These are phyloP conservation scores for Syzygium grande DNA, from an alignment of 345 rosid genomes.

Conservation along the genomic window DNA sequence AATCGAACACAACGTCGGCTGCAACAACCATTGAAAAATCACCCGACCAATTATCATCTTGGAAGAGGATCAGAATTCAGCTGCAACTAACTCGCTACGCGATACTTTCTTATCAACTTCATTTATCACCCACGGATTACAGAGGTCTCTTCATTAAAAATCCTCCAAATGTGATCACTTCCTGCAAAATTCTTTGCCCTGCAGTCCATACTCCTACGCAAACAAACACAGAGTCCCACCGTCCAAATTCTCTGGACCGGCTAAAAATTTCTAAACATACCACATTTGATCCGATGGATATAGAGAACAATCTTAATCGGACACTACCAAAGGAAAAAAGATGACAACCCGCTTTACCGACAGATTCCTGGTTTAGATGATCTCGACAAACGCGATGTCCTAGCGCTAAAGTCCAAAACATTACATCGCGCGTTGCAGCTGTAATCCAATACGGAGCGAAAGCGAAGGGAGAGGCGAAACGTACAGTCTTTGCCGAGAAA, in stretches of 20 bases:
- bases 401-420: neutral
- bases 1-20: conserved; percentile 87
- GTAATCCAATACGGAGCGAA: neutral
- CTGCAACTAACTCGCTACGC: neutral
- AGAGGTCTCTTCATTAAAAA: neutral
- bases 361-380: neutral
- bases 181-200: neutral
- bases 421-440: neutral
- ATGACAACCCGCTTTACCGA: neutral
- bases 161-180: neutral
- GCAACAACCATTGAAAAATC: neutral
- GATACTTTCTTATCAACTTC: neutral
- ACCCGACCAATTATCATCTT: neutral
- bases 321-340: neutral
- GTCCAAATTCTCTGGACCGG: neutral
- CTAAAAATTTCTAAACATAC: neutral
- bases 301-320: neutral
- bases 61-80: neutral
- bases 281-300: neutral
- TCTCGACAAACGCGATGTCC: neutral
- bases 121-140: neutral
- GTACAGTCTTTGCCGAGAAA: conserved; percentile 89
- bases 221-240: neutral
- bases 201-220: neutral
- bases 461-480: neutral